These are phyloP conservation scores for Prunella vulgaris DNA, from an alignment of 257 asterid genomes.

Conservation along the genomic window DNA sequence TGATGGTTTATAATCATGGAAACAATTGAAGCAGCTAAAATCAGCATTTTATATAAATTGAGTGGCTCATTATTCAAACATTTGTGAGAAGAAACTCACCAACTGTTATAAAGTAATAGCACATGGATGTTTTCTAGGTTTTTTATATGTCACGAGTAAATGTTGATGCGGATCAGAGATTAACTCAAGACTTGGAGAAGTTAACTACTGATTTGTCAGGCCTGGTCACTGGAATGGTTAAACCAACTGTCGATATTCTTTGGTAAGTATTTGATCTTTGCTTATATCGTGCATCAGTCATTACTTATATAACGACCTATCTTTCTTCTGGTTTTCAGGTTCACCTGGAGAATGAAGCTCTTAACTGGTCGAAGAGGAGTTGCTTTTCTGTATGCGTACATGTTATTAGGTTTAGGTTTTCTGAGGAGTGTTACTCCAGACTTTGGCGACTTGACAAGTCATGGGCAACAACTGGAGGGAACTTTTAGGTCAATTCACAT, in stretches of 20 bases:
- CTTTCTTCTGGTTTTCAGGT: conserved; percentile 56
- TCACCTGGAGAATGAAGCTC: conserved; percentile 99
- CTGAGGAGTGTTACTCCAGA: conserved; percentile 91
- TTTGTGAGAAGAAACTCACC: conserved; percentile 4
- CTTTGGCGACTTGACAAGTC: conserved; percentile 85
- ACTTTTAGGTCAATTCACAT: conserved; percentile 68
- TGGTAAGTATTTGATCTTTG: conserved; percentile 49
- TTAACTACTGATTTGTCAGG: conserved; percentile 89
- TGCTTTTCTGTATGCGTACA: conserved; percentile 83
- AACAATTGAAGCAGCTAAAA: background rate
- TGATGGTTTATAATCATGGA: conserved; percentile 8
- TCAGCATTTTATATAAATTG: conserved; percentile 4
- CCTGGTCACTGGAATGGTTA: conserved; percentile 98
- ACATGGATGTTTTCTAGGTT: conserved; percentile 47
- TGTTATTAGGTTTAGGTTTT: conserved; percentile 94
- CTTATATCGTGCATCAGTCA: background rate
- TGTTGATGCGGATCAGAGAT: conserved; percentile 95
- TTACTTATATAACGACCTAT: conserved; percentile 12
- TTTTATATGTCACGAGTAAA: conserved; percentile 59
- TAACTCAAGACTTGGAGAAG: conserved; percentile 97
- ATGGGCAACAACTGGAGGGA: conserved; percentile 94
- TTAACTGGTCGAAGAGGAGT: conserved; percentile 97
- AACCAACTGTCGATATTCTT: conserved; percentile 93
- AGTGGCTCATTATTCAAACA: conserved; percentile 14
- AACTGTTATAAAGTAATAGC: conserved; percentile 7